A percentile compares a stretch with the other conserved stretches of the same genome.
Evolutionary conservation across 352 stramenopile genomes (phyloP).

Genomic region (Hyphochytrium catenoides): DNA sequence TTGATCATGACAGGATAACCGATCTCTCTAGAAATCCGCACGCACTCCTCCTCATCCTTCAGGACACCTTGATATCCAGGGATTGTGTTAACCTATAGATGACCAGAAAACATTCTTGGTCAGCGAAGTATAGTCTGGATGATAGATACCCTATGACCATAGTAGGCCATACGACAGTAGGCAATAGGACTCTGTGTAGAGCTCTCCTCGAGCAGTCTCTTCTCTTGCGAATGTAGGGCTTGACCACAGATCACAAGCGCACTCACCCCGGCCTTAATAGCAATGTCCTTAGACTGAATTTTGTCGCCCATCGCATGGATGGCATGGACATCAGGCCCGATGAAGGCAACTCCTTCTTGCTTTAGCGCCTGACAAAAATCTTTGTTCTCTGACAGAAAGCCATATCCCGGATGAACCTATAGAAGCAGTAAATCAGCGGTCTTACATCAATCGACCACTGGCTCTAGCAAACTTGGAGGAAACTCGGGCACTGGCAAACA

Average conservation of each 20-base stretch:
- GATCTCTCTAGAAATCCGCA: constrained; percentile 69
- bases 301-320: constrained; percentile 84
- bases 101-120: too few species aligned
- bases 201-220: neutral
- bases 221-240: neutral
- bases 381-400: constrained; percentile 84
- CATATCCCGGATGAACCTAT: constrained; percentile 74
- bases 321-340: constrained; percentile 55
- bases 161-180: too few species aligned
- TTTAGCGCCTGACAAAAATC: constrained; percentile 54
- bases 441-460: too few species aligned
- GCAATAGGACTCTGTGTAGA: neutral
- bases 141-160: too few species aligned
- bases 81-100: constrained; percentile 47
- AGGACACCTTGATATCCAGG: constrained; percentile 74
- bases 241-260: neutral
- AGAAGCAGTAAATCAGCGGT: neutral
- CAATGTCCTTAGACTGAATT: constrained; percentile 83
- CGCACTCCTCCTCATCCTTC: constrained; percentile 35
- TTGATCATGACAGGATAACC: constrained; percentile 54
- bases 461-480: too few species aligned
- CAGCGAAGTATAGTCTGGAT: too few species aligned
- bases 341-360: constrained; percentile 46
- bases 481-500: too few species aligned
- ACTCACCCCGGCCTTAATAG: constrained; percentile 59